These are phyloP conservation scores for Starmera amethionina DNA, from an alignment of 805 yeast genomes.

Conservation along the genomic window DNA sequence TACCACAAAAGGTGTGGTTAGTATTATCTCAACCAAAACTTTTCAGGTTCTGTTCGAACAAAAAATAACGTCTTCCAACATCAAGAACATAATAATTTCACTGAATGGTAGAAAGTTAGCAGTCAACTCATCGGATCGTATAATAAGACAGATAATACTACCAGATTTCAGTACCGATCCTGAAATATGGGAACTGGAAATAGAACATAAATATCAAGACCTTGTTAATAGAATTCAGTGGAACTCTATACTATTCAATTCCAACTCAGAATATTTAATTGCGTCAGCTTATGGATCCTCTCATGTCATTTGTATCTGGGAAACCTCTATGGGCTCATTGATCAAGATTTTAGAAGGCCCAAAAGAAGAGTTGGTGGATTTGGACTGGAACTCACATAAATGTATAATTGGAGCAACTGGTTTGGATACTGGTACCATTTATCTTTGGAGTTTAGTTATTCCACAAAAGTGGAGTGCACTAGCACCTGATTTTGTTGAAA, in stretches of 20 bases:
- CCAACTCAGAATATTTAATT: constrained; percentile 70
- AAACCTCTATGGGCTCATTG: constrained; percentile 77
- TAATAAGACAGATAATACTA: constrained; percentile 51
- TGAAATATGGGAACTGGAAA: constrained; percentile 40
- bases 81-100: constrained; percentile 57
- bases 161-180: constrained; percentile 22
- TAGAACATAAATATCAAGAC: constrained; percentile 81
- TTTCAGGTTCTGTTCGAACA: constrained; percentile 32
- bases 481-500: constrained; percentile 93
- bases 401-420: constrained; percentile 80
- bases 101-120: constrained; percentile 53
- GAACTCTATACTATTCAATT: constrained; percentile 71
- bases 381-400: constrained; percentile 74
- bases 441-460: constrained; percentile 69
- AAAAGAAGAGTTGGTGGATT: constrained; percentile 75
- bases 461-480: constrained; percentile 95
- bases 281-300: constrained; percentile 86
- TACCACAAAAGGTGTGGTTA: constrained; percentile 71
- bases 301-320: constrained; percentile 90
- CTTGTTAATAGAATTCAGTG: constrained; percentile 83
- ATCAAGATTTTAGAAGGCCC: constrained; percentile 87
- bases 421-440: constrained; percentile 72
- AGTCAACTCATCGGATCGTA: constrained; percentile 68
- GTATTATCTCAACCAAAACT: constrained; percentile 27
- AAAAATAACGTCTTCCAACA: constrained; percentile 58